Percentiles rank a stretch among this genome's conserved stretches.
These are phyloP conservation scores for Cicer judaicum DNA, from an alignment of 306 rosid species.

Conservation along the genomic window DNA sequence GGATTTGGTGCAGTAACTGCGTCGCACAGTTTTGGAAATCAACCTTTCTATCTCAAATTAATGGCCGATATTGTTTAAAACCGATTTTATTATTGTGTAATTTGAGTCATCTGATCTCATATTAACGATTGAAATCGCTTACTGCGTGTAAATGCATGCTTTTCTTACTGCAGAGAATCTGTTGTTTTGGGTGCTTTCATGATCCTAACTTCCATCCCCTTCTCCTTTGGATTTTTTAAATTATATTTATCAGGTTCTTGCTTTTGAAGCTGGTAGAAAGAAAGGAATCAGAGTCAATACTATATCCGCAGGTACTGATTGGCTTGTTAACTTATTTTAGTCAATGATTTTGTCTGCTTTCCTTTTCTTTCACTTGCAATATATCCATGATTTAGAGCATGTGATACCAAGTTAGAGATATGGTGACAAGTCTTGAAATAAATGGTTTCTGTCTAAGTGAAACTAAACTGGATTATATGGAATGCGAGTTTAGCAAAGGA, in stretches of 20 bases:
- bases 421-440: neutral
- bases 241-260: slow-evolving; percentile 71
- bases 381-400: slow-evolving; percentile 5
- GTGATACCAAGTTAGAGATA: slow-evolving; percentile 1
- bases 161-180: too few relatives aligned
- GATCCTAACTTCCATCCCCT: neutral
- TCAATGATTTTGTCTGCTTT: slow-evolving; percentile 1
- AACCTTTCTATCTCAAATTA: too few relatives aligned
- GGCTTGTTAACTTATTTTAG: slow-evolving; percentile 7
- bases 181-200: neutral
- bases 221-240: neutral
- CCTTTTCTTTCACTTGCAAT: slow-evolving; percentile 22
- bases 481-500: neutral
- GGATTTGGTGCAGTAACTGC: too few relatives aligned
- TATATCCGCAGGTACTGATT: slow-evolving; percentile 78
- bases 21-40: too few relatives aligned
- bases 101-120: too few relatives aligned
- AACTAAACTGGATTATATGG: neutral
- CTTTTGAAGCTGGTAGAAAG: slow-evolving; percentile 96
- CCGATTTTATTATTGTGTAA: too few relatives aligned
- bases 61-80: too few relatives aligned
- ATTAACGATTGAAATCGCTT: too few relatives aligned
- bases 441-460: neutral
- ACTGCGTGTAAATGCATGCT: too few relatives aligned
- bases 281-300: slow-evolving; percentile 83